Percentiles rank a stretch among this genome's conserved stretches.
Conservation (phyloP, 139 green algal species). For the Pseudopediastrum boryanum region DNA sequence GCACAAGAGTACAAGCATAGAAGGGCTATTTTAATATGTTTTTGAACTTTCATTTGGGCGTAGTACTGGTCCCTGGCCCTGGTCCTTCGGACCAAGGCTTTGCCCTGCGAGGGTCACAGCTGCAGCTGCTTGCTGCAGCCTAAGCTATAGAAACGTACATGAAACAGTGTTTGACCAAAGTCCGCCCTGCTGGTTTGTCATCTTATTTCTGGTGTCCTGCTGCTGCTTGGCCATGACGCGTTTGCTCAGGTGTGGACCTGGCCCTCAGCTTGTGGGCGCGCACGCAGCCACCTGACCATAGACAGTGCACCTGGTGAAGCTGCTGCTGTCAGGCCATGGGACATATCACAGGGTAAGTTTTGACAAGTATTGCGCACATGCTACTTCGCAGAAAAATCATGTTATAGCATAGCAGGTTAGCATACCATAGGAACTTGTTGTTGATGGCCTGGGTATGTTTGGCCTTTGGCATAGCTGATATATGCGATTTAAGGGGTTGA, state of each 20-base stretch:
- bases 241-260: not conserved
- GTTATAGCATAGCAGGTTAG: not conserved
- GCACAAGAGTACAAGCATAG: no score
- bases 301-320: not conserved
- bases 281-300: not conserved
- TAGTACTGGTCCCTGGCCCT: no score
- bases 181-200: not conserved
- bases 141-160: not conserved
- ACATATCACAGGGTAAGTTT: slow-evolving; percentile 1
- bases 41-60: no score
- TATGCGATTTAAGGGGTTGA: not conserved
- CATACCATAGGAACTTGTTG: not conserved
- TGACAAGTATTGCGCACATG: not conserved
- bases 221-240: not conserved
- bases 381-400: not conserved
- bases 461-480: no score
- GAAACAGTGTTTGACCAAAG: not conserved
- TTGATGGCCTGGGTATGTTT: not conserved
- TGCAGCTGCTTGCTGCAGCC: not conserved
- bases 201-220: not conserved
- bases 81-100: no score
- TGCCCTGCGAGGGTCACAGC: not conserved
- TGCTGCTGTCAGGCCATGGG: not conserved
- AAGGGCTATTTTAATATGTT: no score
- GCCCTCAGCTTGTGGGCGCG: not conserved